A percentile compares a stretch with the other conserved stretches of the same genome.
phyloP scores from a whole-genome alignment of 2,329 filamentous ascomycete genomes.

The Blastomyces percursus region DNA sequence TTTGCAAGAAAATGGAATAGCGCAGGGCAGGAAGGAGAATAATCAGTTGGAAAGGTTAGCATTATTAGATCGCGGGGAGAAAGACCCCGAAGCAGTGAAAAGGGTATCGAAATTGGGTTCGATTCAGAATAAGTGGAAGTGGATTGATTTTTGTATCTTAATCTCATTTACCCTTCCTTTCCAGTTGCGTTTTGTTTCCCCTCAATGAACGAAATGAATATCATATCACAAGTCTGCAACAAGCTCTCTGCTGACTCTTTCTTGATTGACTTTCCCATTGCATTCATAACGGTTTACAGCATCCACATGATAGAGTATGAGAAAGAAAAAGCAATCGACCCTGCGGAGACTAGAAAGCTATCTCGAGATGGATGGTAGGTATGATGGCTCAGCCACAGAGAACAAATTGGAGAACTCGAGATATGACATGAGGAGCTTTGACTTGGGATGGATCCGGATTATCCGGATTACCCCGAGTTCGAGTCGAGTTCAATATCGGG shows the following conservation, averaged over 20 bases:
- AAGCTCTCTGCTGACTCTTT: neutral
- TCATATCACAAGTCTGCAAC: neutral
- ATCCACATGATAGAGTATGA: neutral
- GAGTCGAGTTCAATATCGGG: too few relatives aligned
- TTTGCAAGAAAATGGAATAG: neutral
- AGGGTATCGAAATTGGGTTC: neutral
- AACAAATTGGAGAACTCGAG: neutral
- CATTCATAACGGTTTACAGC: neutral
- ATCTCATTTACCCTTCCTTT: neutral
- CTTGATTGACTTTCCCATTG: neutral
- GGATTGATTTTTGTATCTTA: neutral
- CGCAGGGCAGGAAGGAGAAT: neutral
- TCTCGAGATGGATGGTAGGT: neutral
- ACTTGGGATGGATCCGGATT: too few relatives aligned
- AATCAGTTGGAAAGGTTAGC: neutral
- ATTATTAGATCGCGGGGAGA: neutral
- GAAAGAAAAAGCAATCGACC: too few relatives aligned
- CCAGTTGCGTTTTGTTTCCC: neutral
- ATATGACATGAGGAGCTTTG: too few relatives aligned
- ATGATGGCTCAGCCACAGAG: neutral
- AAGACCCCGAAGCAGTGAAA: neutral
- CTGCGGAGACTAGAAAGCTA: neutral
- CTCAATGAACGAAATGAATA: neutral
- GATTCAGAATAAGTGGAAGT: neutral
- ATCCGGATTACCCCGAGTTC: too few relatives aligned